phyloP scores from a whole-genome alignment of 2,329 filamentous ascomycete species.

The Aspergillus viridinutans region DNA sequence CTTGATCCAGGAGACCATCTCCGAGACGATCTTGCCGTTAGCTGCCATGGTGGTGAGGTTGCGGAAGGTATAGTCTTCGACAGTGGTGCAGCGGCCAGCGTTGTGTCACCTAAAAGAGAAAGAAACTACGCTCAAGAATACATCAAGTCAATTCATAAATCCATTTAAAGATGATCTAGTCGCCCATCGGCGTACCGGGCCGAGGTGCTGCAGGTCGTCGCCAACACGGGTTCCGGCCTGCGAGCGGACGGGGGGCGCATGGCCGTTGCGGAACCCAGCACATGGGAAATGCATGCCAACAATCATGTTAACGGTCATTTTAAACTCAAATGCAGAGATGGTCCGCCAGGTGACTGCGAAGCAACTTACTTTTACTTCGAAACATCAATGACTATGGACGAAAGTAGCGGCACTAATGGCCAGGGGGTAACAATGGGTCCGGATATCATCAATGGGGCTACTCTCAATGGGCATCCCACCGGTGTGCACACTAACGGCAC shows the following conservation, averaged over 20 bases:
- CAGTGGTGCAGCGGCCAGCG: not conserved
- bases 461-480: not conserved
- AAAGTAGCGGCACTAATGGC: not conserved
- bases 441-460: not conserved
- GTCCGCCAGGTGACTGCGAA: not conserved
- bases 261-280: not conserved
- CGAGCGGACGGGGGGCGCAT: not conserved
- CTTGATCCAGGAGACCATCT: not conserved
- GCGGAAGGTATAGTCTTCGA: not conserved
- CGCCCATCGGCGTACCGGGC: not conserved
- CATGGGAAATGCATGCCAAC: not conserved
- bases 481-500: not conserved
- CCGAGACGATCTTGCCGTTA: not conserved
- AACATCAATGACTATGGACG: not conserved
- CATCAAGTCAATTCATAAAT: not conserved
- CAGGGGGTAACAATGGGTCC: not conserved
- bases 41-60: not conserved
- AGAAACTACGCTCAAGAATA: not conserved
- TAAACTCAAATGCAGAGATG: not conserved
- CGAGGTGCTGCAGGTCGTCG: not conserved
- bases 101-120: not conserved
- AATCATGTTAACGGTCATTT: not conserved
- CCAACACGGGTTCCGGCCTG: not conserved
- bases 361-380: not conserved
- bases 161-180: not conserved